phyloP scores from a whole-genome alignment of 2,329 filamentous ascomycete species.

The Arthrobotrys pseudoclavata region DNA sequence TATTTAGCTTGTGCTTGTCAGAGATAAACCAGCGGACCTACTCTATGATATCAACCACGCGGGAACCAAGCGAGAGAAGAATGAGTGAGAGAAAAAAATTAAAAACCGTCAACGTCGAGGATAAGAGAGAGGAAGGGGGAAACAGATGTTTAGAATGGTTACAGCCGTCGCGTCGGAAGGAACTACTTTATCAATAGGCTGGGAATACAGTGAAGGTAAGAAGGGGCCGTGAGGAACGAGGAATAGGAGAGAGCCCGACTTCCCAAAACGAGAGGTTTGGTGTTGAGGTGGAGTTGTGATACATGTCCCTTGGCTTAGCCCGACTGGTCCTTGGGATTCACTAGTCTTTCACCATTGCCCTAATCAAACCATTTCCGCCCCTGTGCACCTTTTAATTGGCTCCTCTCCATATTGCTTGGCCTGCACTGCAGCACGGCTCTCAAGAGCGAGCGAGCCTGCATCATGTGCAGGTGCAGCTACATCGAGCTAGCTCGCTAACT shows the following conservation, averaged over 20 bases:
- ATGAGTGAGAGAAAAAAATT: constrained; percentile 30
- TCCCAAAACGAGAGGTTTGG: constrained; percentile 40
- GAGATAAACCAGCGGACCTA: constrained; percentile 11
- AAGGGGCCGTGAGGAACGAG: constrained; percentile 26
- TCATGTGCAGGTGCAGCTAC: constrained; percentile 34
- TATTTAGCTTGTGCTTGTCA: constrained; percentile 7
- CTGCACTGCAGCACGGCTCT: constrained; percentile 2
- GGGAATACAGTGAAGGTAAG: constrained; percentile 10
- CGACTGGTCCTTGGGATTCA: constrained; percentile 10
- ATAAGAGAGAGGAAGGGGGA: constrained; percentile 14
- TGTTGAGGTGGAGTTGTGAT: constrained; percentile 34
- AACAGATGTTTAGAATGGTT: background rate
- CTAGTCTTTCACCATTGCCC: constrained; percentile 24
- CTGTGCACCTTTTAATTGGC: constrained; percentile 30
- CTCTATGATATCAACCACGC: constrained; percentile 11
- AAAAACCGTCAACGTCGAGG: constrained; percentile 36
- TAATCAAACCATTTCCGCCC: constrained; percentile 30
- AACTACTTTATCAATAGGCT: constrained; percentile 24
- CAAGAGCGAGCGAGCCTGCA: background rate
- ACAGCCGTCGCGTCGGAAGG: constrained; percentile 39
- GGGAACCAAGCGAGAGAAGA: constrained; percentile 5
- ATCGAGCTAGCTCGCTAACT: constrained; percentile 13
- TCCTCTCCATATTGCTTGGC: constrained; percentile 25
- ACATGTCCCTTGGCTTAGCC: background rate
- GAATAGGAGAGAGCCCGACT: constrained; percentile 33